A percentile compares a stretch with the other conserved stretches of the same genome.
Conservation (phyloP, 371 early-diverging fungal genomes). For the Rhizopus sp. region DNA sequence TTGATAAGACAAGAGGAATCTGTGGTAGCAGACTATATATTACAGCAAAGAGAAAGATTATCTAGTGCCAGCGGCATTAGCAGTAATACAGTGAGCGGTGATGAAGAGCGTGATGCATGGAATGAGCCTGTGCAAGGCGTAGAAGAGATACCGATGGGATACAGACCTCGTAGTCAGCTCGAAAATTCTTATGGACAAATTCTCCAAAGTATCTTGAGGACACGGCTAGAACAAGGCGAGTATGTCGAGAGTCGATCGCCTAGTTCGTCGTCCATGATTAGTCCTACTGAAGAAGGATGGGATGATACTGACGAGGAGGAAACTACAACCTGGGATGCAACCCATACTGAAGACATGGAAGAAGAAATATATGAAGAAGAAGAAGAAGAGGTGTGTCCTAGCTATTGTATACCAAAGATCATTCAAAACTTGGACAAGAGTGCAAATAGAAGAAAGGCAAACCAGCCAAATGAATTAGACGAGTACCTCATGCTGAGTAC, state of each 20-base stretch:
- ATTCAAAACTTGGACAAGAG: not conserved
- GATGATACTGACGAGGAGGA: not conserved
- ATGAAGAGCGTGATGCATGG: slow-evolving; percentile 3
- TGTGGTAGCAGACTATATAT: not conserved
- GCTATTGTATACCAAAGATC: slow-evolving; percentile 10
- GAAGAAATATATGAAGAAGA: slow-evolving; percentile 2
- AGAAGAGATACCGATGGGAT: not conserved
- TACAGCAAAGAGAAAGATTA: slow-evolving; percentile 1
- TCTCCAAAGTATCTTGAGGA: too few species aligned
- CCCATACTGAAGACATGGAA: not conserved
- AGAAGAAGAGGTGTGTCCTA: not conserved
- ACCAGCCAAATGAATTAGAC: slow-evolving; percentile 5
- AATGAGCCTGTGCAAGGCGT: not conserved
- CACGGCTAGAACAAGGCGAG: too few species aligned
- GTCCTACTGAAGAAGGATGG: slow-evolving; percentile 10
- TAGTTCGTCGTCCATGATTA: not conserved
- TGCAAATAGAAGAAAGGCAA: slow-evolving; percentile 5
- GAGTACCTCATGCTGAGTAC: slow-evolving; percentile 42
- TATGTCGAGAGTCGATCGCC: not conserved
- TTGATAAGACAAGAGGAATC: slow-evolving; percentile 6
- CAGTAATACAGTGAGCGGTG: not conserved
- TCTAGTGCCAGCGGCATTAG: not conserved
- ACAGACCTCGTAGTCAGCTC: not conserved
- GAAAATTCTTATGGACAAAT: too few species aligned
- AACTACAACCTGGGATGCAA: not conserved